phyloP scores from a whole-genome alignment of 2,329 filamentous ascomycete species.

The Ramichloridium luteum region DNA sequence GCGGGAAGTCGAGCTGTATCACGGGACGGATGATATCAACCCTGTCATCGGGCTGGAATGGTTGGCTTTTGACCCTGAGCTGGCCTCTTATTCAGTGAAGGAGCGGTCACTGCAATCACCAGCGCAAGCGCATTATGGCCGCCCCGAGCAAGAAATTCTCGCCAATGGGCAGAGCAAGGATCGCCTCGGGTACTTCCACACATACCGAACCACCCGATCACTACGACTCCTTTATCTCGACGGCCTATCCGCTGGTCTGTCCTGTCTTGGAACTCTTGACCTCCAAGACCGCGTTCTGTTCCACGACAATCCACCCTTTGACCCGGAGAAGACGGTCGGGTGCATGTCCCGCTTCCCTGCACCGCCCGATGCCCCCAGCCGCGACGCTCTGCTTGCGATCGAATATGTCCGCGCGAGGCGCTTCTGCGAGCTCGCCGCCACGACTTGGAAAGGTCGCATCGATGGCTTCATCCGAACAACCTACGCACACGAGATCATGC shows the following conservation, averaged over 20 bases:
- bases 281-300: slow-evolving; percentile 52
- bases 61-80: slow-evolving; percentile 67
- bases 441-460: slow-evolving; percentile 40
- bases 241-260: slow-evolving; percentile 57
- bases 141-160: too few relatives aligned
- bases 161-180: slow-evolving; percentile 6
- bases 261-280: slow-evolving; percentile 53
- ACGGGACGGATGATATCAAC: slow-evolving; percentile 41
- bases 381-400: too few relatives aligned
- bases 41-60: slow-evolving; percentile 49
- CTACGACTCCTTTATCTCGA: slow-evolving; percentile 56
- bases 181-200: slow-evolving; percentile 49
- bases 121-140: too few relatives aligned
- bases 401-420: slow-evolving; percentile 43
- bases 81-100: too few relatives aligned
- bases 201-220: slow-evolving; percentile 46
- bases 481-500: slow-evolving; percentile 57
- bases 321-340: too few relatives aligned
- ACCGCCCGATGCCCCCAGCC: too few relatives aligned
- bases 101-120: too few relatives aligned
- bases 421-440: slow-evolving; percentile 43
- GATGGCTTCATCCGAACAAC: slow-evolving; percentile 58
- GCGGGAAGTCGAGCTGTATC: slow-evolving; percentile 53
- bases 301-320: slow-evolving; percentile 22
- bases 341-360: too few relatives aligned